A percentile compares a stretch with the other conserved stretches of the same genome.
These are phyloP conservation scores for Yamadazyma diddensiae DNA, from an alignment of 1,139 yeast species.

Conservation along the genomic window DNA sequence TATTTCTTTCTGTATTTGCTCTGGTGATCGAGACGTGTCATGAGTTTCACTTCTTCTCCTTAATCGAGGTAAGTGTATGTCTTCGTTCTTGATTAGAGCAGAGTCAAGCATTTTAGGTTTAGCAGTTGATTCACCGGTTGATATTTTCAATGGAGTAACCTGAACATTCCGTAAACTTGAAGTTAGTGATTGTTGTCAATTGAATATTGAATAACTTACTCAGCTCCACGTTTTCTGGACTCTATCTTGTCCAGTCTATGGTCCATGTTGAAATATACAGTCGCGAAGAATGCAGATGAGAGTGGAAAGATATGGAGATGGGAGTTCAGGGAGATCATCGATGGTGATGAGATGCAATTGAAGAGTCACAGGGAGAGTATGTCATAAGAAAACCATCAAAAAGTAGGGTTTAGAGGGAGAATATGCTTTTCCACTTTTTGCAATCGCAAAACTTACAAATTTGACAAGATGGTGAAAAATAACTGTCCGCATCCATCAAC, in stretches of 20 bases:
- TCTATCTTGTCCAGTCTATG: conserved; percentile 20
- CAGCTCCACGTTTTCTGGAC: conserved; percentile 40
- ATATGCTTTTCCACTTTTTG: too few relatives aligned
- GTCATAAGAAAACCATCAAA: too few relatives aligned
- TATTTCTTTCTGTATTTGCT: conserved; percentile 1
- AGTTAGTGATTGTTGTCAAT: conserved; percentile 3
- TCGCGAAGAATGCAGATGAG: background rate
- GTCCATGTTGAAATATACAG: too few relatives aligned
- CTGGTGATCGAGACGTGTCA: background rate
- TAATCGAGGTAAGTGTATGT: conserved; percentile 23
- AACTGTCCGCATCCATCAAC: too few relatives aligned
- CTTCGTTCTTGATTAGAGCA: conserved; percentile 23
- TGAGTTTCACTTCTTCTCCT: background rate
- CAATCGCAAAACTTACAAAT: background rate
- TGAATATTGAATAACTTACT: conserved; percentile 27
- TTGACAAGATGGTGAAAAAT: background rate
- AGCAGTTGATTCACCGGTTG: conserved; percentile 7
- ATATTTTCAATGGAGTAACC: conserved; percentile 12
- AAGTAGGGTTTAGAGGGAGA: background rate
- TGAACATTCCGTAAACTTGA: conserved; percentile 11
- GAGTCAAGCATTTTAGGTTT: conserved; percentile 20
- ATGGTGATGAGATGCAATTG: too few relatives aligned
- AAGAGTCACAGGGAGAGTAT: too few relatives aligned
- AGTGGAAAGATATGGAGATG: too few relatives aligned
- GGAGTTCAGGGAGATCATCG: background rate